These are phyloP conservation scores for Saksenaea oblongispora DNA, from an alignment of 371 early-diverging fungal species.

Conservation along the genomic window DNA sequence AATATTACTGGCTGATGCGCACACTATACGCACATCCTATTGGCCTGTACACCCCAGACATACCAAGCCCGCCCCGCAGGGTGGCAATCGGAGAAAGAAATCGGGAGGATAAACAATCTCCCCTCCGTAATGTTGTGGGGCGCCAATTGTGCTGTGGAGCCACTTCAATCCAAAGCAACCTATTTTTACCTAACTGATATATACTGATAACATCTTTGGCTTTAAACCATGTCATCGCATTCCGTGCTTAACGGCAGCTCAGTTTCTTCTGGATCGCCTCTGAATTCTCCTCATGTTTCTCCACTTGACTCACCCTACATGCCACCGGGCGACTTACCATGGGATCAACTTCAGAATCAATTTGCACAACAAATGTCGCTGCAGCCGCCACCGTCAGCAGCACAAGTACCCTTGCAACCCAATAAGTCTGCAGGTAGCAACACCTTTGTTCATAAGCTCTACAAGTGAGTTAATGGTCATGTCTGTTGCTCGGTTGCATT, in stretches of 20 bases:
- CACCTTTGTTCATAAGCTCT: slow-evolving; percentile 44
- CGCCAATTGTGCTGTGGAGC: too few relatives aligned
- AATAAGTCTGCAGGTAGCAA: slow-evolving; percentile 14
- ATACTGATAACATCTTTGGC: not conserved
- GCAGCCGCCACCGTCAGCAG: slow-evolving; percentile 21
- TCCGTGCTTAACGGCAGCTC: slow-evolving; percentile 19
- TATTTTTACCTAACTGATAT: not conserved
- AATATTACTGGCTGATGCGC: too few relatives aligned
- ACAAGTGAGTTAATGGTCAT: slow-evolving; percentile 19
- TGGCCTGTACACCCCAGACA: too few relatives aligned
- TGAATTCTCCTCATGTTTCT: slow-evolving; percentile 18
- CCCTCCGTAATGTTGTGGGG: too few relatives aligned
- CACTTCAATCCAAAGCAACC: not conserved
- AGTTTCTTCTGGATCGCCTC: slow-evolving; percentile 21
- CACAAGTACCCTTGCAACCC: slow-evolving; percentile 5
- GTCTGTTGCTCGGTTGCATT: not conserved
- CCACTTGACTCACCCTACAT: slow-evolving; percentile 21
- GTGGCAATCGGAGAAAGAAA: too few relatives aligned
- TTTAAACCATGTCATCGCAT: slow-evolving; percentile 5
- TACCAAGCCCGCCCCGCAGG: too few relatives aligned
- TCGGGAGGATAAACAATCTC: too few relatives aligned
- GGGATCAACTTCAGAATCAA: slow-evolving; percentile 23
- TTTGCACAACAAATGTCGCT: slow-evolving; percentile 27
- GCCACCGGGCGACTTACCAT: slow-evolving; percentile 20
- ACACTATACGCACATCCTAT: too few relatives aligned